These are phyloP conservation scores for Ogataea salicorniae DNA, from an alignment of 805 yeast species.

Conservation along the genomic window DNA sequence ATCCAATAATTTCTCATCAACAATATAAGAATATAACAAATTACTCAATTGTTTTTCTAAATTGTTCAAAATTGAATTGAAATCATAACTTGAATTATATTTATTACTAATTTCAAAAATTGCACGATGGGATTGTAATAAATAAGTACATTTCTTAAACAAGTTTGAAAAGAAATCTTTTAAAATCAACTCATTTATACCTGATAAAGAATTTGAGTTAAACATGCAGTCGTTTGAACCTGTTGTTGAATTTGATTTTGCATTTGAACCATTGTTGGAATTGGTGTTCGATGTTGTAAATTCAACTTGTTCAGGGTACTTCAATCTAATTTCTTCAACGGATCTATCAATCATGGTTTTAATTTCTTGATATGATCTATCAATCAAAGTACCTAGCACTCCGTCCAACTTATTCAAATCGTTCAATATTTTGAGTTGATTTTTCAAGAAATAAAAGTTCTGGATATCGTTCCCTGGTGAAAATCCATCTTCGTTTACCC, in stretches of 20 bases:
- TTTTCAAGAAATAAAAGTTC: constrained; percentile 17
- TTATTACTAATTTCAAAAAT: constrained; percentile 50
- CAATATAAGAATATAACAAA: constrained; percentile 34
- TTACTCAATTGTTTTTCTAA: constrained; percentile 38
- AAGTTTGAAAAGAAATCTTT: constrained; percentile 68
- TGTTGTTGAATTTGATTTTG: constrained; percentile 10
- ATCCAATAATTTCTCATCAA: constrained; percentile 28
- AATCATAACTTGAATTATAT: constrained; percentile 17
- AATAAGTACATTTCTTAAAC: constrained; percentile 56
- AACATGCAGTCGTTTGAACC: background rate
- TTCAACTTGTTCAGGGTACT: constrained; percentile 36
- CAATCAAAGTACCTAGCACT: constrained; percentile 48
- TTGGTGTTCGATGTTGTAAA: constrained; percentile 11
- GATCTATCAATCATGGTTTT: constrained; percentile 57
- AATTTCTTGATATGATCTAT: constrained; percentile 56
- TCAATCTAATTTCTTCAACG: constrained; percentile 58
- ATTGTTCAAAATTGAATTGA: constrained; percentile 37
- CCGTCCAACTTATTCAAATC: constrained; percentile 58
- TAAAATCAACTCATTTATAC: constrained; percentile 39
- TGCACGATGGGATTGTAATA: constrained; percentile 66
- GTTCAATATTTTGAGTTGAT: constrained; percentile 16
- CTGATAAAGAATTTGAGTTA: constrained; percentile 14
- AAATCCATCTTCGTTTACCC: constrained; percentile 16
- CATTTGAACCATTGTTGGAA: background rate
- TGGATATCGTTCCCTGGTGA: constrained; percentile 23